Evolutionary conservation across 164 flowering plant species (phyloP), one percentile per base, ranked within the genome.

Genomic region (Saururus chinensis): DNA sequence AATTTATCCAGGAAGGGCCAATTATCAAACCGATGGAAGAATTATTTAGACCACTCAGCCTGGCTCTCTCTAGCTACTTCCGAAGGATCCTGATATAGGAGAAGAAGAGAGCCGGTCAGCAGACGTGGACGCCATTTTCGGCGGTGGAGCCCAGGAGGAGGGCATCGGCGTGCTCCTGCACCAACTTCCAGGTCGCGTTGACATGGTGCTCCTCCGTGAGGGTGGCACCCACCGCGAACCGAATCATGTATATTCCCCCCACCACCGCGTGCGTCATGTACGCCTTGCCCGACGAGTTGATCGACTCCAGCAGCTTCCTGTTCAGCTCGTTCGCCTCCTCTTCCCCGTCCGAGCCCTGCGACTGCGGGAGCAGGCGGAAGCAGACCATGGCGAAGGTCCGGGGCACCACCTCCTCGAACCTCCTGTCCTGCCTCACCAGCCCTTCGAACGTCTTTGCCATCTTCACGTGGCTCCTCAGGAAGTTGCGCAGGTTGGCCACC

Each of bases 361-460:
- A 37, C 4, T 64, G 4, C 11, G 81, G 76, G 0, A 59, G 54
- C 10, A 82, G 56, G 42, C 86, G 62, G 58, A 87, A 83, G 45
- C 88, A 87, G 0, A 84, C 84, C 71, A 76, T 64, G 8, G 83
- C 75, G 55, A 84, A 84, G 4, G 66, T 70, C 51, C 83, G 75
- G 0, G 81, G 82, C 10, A 79, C 85, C 19, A 85, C 84, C 0
- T 86, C 65, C 68, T 88, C 89, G 51, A 89, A 83, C 67, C 86
- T 62, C 48, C 66, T 65, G 72, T 88, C 96, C 62, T 8, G 21
- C 0, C 1, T 59, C 4, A 88, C 74, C 9, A 79, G 66, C 19
- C 57, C 69, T 66, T 88, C 85, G 60, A 86, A 86, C 0, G 65
- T 57, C 70, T 74, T 76, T 0, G 92, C 92, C 86, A 86, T 76